These are phyloP conservation scores for Leishmania amazonensis DNA, from an alignment of 208 protist species.

Conservation along the genomic window DNA sequence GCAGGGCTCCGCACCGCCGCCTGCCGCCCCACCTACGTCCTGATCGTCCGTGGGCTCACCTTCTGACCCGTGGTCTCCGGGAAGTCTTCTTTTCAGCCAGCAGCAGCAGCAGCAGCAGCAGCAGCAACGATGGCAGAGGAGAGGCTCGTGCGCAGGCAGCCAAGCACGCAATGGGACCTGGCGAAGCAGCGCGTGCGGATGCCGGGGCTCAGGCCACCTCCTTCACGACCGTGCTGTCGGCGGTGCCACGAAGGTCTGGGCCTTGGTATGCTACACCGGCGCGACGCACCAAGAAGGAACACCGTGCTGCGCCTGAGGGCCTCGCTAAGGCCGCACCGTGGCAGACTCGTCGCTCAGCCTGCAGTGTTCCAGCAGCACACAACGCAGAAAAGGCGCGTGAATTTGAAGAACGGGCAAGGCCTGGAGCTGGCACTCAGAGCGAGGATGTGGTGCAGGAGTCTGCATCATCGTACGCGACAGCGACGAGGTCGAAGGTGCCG, in stretches of 20 bases:
- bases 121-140: background rate
- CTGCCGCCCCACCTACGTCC: constrained; percentile 22
- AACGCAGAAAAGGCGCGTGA: background rate
- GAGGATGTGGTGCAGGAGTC: background rate
- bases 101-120: constrained; percentile 6
- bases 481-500: background rate
- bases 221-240: background rate
- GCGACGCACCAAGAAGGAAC: background rate
- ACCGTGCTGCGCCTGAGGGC: background rate
- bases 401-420: background rate
- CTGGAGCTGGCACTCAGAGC: background rate
- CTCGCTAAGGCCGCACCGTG: background rate
- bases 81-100: constrained; percentile 13
- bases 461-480: background rate
- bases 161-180: background rate
- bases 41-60: constrained; percentile 19
- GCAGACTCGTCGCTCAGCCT: background rate
- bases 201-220: background rate
- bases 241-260: constrained; percentile 8
- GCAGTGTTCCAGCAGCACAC: background rate
- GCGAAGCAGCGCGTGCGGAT: background rate
- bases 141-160: background rate
- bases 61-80: constrained; percentile 28
- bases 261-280: constrained; percentile 31
- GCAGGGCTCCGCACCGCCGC: background rate